Percentiles rank a stretch among this genome's conserved stretches.
Conservation (phyloP, 2,329 filamentous ascomycete genomes). For the Zalaria sp. region DNA sequence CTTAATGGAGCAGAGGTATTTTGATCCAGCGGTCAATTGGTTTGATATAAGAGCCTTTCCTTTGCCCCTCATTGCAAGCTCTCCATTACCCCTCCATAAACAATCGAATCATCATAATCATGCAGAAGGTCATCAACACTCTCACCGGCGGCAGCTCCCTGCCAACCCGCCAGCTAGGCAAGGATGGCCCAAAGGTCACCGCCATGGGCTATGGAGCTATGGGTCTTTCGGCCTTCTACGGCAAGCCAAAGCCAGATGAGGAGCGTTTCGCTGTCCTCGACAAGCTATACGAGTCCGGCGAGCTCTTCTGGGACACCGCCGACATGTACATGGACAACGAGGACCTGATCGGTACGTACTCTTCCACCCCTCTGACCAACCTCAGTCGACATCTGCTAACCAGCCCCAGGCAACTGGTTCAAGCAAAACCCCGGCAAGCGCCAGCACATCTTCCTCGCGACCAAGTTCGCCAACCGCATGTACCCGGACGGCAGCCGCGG, state of each 20-base stretch:
- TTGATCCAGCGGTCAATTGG: too few relatives aligned
- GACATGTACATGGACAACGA: slow-evolving; percentile 29
- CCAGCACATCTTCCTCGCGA: slow-evolving; percentile 35
- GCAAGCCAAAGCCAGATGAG: slow-evolving; percentile 31
- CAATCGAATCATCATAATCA: background rate
- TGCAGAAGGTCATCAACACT: slow-evolving; percentile 9
- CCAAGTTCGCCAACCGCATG: slow-evolving; percentile 35
- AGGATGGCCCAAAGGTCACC: slow-evolving; percentile 36
- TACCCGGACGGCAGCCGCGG: slow-evolving; percentile 23
- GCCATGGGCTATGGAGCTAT: slow-evolving; percentile 41
- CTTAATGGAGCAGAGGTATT: too few relatives aligned
- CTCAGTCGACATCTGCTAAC: background rate
- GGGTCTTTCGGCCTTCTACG: slow-evolving; percentile 35
- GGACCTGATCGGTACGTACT: slow-evolving; percentile 27
- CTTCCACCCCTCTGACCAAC: background rate
- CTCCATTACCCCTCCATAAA: background rate
- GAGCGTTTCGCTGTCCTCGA: slow-evolving; percentile 39
- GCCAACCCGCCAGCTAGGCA: slow-evolving; percentile 34
- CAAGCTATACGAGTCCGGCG: slow-evolving; percentile 34
- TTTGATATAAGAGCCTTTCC: too few relatives aligned
- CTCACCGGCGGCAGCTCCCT: slow-evolving; percentile 15
- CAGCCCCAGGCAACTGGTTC: slow-evolving; percentile 18
- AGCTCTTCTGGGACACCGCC: slow-evolving; percentile 36
- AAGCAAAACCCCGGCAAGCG: slow-evolving; percentile 31
- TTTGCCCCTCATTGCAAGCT: too few relatives aligned